phyloP scores from a whole-genome alignment of 1,139 yeast genomes.

The Geotrichum restrictum region DNA sequence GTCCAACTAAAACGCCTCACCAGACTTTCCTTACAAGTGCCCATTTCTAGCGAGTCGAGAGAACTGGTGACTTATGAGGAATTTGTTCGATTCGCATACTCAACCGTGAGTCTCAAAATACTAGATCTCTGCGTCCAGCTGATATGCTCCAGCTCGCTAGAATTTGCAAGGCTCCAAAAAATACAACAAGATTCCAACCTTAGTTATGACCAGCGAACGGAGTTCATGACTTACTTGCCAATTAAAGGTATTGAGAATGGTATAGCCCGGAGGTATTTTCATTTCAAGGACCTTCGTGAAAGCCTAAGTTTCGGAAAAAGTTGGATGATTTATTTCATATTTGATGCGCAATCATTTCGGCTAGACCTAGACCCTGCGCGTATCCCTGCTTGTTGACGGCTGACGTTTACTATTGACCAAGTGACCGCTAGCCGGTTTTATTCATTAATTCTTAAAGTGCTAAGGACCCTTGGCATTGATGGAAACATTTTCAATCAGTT shows the following conservation, averaged over 20 bases:
- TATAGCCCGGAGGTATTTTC: background rate
- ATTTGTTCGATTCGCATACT: background rate
- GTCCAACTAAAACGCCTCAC: background rate
- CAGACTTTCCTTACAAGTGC: background rate
- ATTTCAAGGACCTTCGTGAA: background rate
- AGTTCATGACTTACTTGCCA: background rate
- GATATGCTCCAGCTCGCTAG: background rate
- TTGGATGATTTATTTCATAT: background rate
- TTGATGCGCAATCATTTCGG: background rate
- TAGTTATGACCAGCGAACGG: background rate
- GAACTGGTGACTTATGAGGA: background rate
- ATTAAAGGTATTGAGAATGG: background rate
- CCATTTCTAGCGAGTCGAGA: background rate
- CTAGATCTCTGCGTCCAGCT: background rate
- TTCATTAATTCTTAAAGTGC: no score
- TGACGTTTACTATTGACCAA: no score
- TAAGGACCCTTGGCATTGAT: no score
- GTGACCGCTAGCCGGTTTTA: no score
- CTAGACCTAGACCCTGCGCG: no score
- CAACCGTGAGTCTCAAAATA: background rate
- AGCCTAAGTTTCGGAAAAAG: slow-evolving; percentile 3
- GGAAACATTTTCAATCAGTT: no score
- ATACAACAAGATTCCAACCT: background rate
- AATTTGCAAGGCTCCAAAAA: background rate
- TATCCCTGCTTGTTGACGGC: no score